A percentile compares a stretch with the other conserved stretches of the same genome.
Evolutionary conservation across 75 land plant species (phyloP).

Genomic region (Adiantum capillusveneris): DNA sequence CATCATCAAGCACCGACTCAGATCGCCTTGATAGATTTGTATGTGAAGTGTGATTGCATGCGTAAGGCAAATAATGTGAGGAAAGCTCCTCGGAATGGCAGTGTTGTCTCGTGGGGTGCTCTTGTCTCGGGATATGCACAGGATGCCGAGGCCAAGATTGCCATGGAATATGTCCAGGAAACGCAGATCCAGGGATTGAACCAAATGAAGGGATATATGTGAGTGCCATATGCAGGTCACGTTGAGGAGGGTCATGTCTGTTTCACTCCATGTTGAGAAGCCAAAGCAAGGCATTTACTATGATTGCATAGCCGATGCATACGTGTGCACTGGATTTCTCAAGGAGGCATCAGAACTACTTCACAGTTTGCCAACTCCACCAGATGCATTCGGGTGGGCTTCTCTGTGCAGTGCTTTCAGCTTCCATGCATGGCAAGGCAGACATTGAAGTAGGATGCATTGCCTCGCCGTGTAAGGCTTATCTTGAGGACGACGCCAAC

Average conservation of each 20-base stretch:
- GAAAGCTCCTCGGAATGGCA: not conserved
- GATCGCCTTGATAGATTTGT: slow-evolving; percentile 35
- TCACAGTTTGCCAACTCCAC: slow-evolving; percentile 6
- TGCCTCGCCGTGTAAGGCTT: too few relatives aligned
- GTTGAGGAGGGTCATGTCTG: not conserved
- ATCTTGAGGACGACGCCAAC: too few relatives aligned
- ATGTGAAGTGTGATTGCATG: slow-evolving; percentile 27
- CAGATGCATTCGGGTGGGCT: not conserved
- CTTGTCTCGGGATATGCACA: slow-evolving; percentile 8
- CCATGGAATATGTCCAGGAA: not conserved
- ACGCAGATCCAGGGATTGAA: slow-evolving; percentile 5
- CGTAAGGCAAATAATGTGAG: not conserved
- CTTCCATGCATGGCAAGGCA: too few relatives aligned
- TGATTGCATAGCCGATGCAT: slow-evolving; percentile 9
- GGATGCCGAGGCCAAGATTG: slow-evolving; percentile 1
- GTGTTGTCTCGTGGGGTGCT: slow-evolving; percentile 9
- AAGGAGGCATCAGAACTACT: slow-evolving; percentile 14
- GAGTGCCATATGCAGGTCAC: slow-evolving; percentile 2
- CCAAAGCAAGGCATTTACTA: not conserved
- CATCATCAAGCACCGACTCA: slow-evolving; percentile 11
- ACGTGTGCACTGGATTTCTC: slow-evolving; percentile 11
- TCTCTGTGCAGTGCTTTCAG: too few relatives aligned
- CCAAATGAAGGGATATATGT: slow-evolving; percentile 6
- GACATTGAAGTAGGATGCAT: too few relatives aligned
- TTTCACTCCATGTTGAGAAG: slow-evolving; percentile 1